Percentiles rank a stretch among this genome's conserved stretches.
Evolutionary conservation across 345 rosid species (phyloP).

Genomic region (Brassica nigra): DNA sequence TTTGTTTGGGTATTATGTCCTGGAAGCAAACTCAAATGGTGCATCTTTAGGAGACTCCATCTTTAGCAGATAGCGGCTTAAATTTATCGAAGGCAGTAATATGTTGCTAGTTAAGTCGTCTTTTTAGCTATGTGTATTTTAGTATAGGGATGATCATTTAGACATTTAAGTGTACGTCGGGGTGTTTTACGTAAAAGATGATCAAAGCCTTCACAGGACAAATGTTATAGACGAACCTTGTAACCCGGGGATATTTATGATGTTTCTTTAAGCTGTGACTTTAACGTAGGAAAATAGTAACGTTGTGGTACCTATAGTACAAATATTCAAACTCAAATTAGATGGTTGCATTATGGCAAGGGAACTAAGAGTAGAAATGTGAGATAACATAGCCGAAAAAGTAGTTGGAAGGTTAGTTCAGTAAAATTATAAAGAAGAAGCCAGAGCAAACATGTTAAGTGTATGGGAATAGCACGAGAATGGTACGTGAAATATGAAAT

Average conservation of each 20-base stretch:
- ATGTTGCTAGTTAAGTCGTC: background rate
- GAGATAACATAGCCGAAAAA: constrained; percentile 34
- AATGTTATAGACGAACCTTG: background rate
- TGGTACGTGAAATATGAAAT: constrained; percentile 38
- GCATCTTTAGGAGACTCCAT: too few relatives aligned
- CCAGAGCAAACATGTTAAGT: constrained; percentile 40
- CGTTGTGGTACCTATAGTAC: constrained; percentile 5
- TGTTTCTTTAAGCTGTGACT: background rate
- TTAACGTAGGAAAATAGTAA: constrained; percentile 21
- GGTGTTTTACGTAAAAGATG: background rate
- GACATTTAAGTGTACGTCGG: background rate
- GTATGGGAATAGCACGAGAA: constrained; percentile 41
- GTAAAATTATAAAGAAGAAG: constrained; percentile 21
- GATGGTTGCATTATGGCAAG: constrained; percentile 14
- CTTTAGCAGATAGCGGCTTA: background rate
- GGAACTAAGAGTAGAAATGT: background rate
- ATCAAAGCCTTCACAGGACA: background rate
- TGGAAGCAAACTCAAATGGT: too few relatives aligned
- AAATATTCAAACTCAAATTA: constrained; percentile 9
- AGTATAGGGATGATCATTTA: background rate
- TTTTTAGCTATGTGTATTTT: background rate
- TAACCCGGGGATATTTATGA: background rate
- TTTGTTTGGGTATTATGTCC: background rate
- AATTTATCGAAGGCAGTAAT: background rate
- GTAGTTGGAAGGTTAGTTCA: constrained; percentile 41